Evolutionary conservation across 2,329 filamentous ascomycete genomes (phyloP).

Genomic region (Calonectria pauciramosa): DNA sequence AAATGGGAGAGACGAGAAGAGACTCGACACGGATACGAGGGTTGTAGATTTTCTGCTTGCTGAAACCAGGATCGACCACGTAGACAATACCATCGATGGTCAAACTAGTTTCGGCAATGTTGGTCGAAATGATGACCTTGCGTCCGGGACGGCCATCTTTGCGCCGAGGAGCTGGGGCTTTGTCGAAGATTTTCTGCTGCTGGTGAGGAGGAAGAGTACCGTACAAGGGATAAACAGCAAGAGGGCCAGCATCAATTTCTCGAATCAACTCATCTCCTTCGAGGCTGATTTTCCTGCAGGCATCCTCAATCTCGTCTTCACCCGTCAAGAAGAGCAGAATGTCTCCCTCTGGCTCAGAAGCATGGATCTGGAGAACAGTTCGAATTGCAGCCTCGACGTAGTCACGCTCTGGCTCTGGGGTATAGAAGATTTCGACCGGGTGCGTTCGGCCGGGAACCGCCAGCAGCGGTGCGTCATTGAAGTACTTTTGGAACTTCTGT

Average conservation of each 20-base stretch:
- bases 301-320: constrained; percentile 98
- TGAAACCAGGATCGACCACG: constrained; percentile 98
- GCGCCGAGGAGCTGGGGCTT: constrained; percentile 80
- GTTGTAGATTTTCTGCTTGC: constrained; percentile 99
- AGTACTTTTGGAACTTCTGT: constrained; percentile 98
- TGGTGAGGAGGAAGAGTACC: constrained; percentile 92
- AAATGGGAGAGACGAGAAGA: constrained; percentile 96
- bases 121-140: constrained; percentile 94
- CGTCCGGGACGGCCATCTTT: constrained; percentile 88
- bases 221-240: constrained; percentile 94
- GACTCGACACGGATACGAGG: constrained; percentile 97
- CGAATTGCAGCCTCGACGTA: constrained; percentile 96
- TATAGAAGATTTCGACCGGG: constrained; percentile 99
- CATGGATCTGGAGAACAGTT: constrained; percentile 97
- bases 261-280: constrained; percentile 93
- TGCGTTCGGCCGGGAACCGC: constrained; percentile 96
- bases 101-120: constrained; percentile 97
- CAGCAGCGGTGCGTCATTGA: constrained; percentile 92
- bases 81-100: constrained; percentile 99
- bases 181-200: constrained; percentile 96
- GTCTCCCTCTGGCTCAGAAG: constrained; percentile 91
- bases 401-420: constrained; percentile 93
- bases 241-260: constrained; percentile 90
- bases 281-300: constrained; percentile 89
- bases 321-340: constrained; percentile 95